Percentiles rank a stretch among this genome's conserved stretches.
These are phyloP conservation scores for Rhododendron henanense DNA, from an alignment of 148 eudicot species.

Conservation along the genomic window DNA sequence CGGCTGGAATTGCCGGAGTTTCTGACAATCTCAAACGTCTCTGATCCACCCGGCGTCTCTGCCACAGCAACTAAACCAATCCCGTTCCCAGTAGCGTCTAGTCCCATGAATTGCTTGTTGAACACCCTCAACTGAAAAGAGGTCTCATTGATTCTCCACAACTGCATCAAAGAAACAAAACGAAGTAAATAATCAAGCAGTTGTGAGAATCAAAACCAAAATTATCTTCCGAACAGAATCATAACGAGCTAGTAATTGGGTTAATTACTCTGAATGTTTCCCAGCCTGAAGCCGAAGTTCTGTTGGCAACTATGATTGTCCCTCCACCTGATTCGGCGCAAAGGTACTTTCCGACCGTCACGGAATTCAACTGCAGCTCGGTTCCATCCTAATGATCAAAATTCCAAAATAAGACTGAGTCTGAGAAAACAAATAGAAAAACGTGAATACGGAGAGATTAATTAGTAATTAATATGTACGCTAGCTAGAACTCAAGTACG, in stretches of 20 bases:
- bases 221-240: background rate
- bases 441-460: background rate
- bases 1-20: conserved; percentile 22
- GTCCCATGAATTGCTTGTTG: conserved; percentile 55
- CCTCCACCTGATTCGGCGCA: conserved; percentile 62
- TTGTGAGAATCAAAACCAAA: too few species aligned
- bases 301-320: conserved; percentile 47
- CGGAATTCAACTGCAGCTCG: conserved; percentile 52
- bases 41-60: conserved; percentile 19
- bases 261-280: conserved; percentile 57
- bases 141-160: conserved; percentile 70
- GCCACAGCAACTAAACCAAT: conserved; percentile 34
- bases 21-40: conserved; percentile 37
- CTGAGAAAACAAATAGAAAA: background rate
- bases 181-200: background rate
- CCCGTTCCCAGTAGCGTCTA: conserved; percentile 23
- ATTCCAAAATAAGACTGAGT: background rate
- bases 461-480: too few species aligned
- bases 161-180: conserved; percentile 22
- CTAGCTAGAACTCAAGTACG: background rate
- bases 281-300: conserved; percentile 58
- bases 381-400: conserved; percentile 56
- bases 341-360: conserved; percentile 41
- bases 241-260: background rate
- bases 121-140: conserved; percentile 58